Conservation (phyloP, 202 grass and related monocot genomes). For the Panicum virgatum region DNA sequence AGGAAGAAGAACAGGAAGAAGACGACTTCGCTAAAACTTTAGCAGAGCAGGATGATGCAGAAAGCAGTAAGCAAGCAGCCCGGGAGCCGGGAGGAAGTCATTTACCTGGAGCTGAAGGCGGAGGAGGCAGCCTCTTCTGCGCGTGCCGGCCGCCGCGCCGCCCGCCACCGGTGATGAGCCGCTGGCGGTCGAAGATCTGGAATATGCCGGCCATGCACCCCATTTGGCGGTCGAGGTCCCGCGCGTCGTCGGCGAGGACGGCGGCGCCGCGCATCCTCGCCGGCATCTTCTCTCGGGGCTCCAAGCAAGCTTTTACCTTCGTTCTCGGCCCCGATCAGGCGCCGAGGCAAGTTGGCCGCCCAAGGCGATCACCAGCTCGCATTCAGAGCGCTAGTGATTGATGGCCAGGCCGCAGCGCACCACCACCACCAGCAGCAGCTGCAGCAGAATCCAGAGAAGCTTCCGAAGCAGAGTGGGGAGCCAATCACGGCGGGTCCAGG, state of each 20-base stretch:
- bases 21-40: neutral
- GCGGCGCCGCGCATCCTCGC: slow-evolving; percentile 19
- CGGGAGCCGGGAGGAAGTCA: neutral
- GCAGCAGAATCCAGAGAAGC: neutral
- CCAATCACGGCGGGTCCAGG: too few relatives aligned
- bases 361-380: slow-evolving; percentile 14
- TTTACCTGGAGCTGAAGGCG: slow-evolving; percentile 52
- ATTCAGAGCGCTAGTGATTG: neutral
- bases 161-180: slow-evolving; percentile 30
- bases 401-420: neutral
- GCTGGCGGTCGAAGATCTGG: slow-evolving; percentile 86
- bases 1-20: too few relatives aligned
- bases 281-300: slow-evolving; percentile 22
- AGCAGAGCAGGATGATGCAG: slow-evolving; percentile 9
- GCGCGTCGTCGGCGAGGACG: slow-evolving; percentile 39
- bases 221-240: slow-evolving; percentile 66
- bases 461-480: neutral
- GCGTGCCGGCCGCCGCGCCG: slow-evolving; percentile 18
- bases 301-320: neutral
- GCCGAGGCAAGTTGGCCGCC: neutral
- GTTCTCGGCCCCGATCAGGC: neutral
- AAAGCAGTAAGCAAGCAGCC: neutral
- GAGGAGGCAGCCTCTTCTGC: slow-evolving; percentile 52
- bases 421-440: too few relatives aligned
- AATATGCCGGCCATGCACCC: slow-evolving; percentile 90